phyloP scores from a whole-genome alignment of 2,329 filamentous ascomycete genomes.

The Aspergillus melleus region DNA sequence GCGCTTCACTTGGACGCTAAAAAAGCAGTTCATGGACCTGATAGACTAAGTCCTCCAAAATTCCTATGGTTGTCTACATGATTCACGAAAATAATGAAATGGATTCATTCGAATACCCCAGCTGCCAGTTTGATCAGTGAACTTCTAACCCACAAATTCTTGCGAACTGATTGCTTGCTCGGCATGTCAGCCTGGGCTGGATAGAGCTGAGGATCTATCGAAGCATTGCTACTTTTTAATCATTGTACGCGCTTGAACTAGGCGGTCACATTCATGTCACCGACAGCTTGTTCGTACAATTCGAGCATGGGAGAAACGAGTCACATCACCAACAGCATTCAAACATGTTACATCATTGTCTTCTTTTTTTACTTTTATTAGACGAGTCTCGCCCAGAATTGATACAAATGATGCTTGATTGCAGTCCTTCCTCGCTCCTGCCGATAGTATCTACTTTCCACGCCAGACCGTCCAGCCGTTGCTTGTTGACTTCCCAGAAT shows the following conservation, averaged over 20 bases:
- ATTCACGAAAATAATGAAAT: neutral
- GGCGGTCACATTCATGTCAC: neutral
- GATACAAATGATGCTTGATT: neutral
- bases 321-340: neutral
- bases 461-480: neutral
- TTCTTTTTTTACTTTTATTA: neutral
- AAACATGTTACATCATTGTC: neutral
- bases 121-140: neutral
- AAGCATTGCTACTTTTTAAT: neutral
- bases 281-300: neutral
- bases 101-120: neutral
- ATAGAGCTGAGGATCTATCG: neutral
- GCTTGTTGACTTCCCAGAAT: neutral
- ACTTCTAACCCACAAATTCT: neutral
- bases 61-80: neutral
- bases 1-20: neutral
- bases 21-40: neutral
- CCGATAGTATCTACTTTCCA: neutral
- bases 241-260: neutral
- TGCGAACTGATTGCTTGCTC: neutral
- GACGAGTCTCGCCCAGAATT: neutral
- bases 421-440: neutral
- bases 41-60: neutral
- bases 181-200: neutral
- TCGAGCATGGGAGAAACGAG: neutral